Evolutionary conservation across 1,284 basidiomycete species (phyloP).

Genomic region (Exobasidium rhododendri): DNA sequence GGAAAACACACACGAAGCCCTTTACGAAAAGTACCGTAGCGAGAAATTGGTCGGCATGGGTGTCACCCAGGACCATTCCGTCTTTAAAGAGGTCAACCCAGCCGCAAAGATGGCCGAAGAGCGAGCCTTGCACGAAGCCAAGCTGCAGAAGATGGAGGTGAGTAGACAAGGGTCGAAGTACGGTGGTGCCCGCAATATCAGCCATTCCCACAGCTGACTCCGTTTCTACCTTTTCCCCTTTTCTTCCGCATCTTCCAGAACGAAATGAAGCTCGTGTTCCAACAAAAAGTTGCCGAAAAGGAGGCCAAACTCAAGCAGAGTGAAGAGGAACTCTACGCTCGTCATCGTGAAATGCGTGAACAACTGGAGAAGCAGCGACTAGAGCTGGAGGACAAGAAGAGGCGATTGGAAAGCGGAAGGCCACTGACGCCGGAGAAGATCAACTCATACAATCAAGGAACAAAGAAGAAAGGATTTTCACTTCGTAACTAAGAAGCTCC

Average conservation of each 20-base stretch:
- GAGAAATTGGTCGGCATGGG: conserved; percentile 50
- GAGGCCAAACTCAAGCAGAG: conserved; percentile 55
- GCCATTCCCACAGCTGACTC: conserved; percentile 4
- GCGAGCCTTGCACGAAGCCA: conserved; percentile 53
- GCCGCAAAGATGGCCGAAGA: conserved; percentile 53
- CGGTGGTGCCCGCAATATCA: not conserved
- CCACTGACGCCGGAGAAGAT: conserved; percentile 78
- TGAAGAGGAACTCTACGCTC: conserved; percentile 54
- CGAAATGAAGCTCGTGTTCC: conserved; percentile 55
- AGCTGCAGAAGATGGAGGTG: conserved; percentile 52
- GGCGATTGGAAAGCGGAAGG: conserved; percentile 76
- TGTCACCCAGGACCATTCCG: conserved; percentile 51
- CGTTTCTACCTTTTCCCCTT: not conserved
- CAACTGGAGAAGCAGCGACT: conserved; percentile 85
- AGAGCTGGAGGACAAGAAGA: conserved; percentile 98
- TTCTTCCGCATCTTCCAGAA: conserved; percentile 17
- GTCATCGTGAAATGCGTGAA: conserved; percentile 53
- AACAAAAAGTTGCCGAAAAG: conserved; percentile 54
- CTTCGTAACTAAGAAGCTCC: conserved; percentile 32
- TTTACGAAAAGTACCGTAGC: conserved; percentile 52
- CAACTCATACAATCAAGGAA: conserved; percentile 25
- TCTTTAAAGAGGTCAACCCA: conserved; percentile 52
- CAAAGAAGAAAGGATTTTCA: conserved; percentile 48
- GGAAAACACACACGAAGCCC: conserved; percentile 49
- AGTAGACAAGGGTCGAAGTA: not conserved